Conservation (phyloP, 768 basidiomycete genomes). For the Russula virescens region DNA sequence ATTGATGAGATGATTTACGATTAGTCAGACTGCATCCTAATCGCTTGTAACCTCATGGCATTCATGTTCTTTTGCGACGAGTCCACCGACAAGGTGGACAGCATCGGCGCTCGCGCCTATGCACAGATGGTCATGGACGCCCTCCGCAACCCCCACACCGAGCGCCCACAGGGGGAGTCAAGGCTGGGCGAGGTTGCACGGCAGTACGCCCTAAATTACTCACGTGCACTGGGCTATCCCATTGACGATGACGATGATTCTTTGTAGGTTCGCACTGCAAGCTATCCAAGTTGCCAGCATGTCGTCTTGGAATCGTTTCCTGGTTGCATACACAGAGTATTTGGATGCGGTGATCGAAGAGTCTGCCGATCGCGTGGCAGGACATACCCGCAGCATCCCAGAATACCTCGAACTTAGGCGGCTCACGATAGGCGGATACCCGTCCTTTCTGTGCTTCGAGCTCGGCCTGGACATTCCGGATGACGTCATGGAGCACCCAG, state of each 20-base stretch:
- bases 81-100: constrained; percentile 39
- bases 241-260: background rate
- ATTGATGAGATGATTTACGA: background rate
- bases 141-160: constrained; percentile 32
- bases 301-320: constrained; percentile 32
- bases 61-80: constrained; percentile 47
- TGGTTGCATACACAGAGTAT: constrained; percentile 35
- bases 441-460: constrained; percentile 35
- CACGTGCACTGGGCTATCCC: too few species aligned
- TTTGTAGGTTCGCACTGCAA: background rate
- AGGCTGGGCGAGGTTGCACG: constrained; percentile 37
- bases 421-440: constrained; percentile 36
- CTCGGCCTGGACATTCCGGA: constrained; percentile 34
- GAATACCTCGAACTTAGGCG: constrained; percentile 38
- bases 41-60: constrained; percentile 46
- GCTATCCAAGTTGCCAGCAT: constrained; percentile 26
- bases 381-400: constrained; percentile 35
- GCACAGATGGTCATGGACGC: constrained; percentile 38
- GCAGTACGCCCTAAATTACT: constrained; percentile 30
- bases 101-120: constrained; percentile 29
- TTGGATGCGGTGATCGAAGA: constrained; percentile 36
- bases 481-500: constrained; percentile 35
- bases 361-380: constrained; percentile 35
- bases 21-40: constrained; percentile 24
- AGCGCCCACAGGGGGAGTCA: constrained; percentile 33